phyloP scores from a whole-genome alignment of 2,329 filamentous ascomycete genomes.

The Mollisia scopiformis region DNA sequence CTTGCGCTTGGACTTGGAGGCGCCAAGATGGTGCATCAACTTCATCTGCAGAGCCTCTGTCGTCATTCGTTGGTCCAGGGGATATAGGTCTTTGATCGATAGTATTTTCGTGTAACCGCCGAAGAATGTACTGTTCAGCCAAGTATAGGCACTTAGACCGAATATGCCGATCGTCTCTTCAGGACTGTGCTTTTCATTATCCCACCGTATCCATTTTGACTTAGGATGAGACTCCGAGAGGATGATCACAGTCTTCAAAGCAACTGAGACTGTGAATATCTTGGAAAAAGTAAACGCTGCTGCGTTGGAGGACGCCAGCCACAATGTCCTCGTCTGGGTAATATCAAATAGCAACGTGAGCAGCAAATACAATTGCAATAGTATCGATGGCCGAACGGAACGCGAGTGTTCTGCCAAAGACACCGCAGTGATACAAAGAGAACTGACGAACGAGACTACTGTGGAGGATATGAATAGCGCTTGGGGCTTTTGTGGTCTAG shows the following conservation, averaged over 20 bases:
- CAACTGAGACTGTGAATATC: conserved; percentile 12
- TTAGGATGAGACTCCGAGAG: conserved; percentile 23
- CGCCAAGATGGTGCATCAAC: conserved; percentile 12
- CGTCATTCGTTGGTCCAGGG: conserved; percentile 19
- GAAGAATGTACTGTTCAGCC: conserved; percentile 38
- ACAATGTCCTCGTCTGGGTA: conserved; percentile 16
- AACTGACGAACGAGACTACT: neutral
- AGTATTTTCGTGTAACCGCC: conserved; percentile 36
- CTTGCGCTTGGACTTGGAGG: conserved; percentile 13
- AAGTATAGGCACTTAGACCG: conserved; percentile 36
- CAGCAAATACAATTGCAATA: conserved; percentile 17
- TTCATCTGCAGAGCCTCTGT: conserved; percentile 13
- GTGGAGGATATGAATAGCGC: neutral
- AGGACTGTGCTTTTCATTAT: conserved; percentile 8
- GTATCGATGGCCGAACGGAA: conserved; percentile 14
- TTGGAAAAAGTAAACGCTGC: neutral
- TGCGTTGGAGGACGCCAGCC: neutral
- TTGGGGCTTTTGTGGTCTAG: neutral
- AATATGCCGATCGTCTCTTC: conserved; percentile 38
- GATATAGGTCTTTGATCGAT: conserved; percentile 31
- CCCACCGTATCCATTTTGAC: conserved; percentile 11
- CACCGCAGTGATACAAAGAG: conserved; percentile 1
- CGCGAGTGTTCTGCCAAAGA: conserved; percentile 18
- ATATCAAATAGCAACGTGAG: conserved; percentile 15
- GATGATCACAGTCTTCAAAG: conserved; percentile 20